Conservation (phyloP, 768 basidiomycete species). For the Symmetrospora coprosmae region DNA sequence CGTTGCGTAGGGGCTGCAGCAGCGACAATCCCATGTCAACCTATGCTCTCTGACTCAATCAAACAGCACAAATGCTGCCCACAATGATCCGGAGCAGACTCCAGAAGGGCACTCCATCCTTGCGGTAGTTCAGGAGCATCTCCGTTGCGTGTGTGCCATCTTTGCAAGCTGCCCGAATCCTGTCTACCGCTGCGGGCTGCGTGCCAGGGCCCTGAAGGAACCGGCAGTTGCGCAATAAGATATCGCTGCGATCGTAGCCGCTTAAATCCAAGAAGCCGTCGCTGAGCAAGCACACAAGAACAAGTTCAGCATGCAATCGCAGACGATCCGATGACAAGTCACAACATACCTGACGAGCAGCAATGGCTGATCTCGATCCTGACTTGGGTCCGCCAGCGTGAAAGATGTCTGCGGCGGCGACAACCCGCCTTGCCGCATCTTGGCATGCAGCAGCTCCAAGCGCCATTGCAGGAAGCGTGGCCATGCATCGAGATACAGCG, state of each 20-base stretch:
- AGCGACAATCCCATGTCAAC: too few species aligned
- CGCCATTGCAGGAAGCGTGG: slow-evolving; percentile 23
- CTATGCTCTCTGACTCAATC: too few species aligned
- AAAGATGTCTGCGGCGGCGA: not conserved
- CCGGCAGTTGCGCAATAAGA: slow-evolving; percentile 18
- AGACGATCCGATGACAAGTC: not conserved
- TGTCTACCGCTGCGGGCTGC: not conserved
- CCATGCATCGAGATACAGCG: slow-evolving; percentile 23
- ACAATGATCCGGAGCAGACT: slow-evolving; percentile 23
- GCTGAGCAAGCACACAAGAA: not conserved
- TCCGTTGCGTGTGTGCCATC: slow-evolving; percentile 6
- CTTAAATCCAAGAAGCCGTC: slow-evolving; percentile 20
- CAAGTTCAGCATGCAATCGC: not conserved
- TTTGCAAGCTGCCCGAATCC: slow-evolving; percentile 22
- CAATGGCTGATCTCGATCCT: not conserved
- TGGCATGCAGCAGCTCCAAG: not conserved
- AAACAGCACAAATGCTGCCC: not conserved
- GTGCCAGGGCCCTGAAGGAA: slow-evolving; percentile 25
- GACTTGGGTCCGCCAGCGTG: slow-evolving; percentile 12
- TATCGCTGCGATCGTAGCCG: slow-evolving; percentile 15
- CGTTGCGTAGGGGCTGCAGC: slow-evolving; percentile 21
- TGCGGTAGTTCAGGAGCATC: slow-evolving; percentile 20
- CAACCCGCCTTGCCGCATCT: not conserved
- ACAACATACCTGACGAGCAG: slow-evolving; percentile 15
- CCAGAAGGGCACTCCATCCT: slow-evolving; percentile 23